phyloP scores from a whole-genome alignment of 345 rosid species.

The Pistacia vera region DNA sequence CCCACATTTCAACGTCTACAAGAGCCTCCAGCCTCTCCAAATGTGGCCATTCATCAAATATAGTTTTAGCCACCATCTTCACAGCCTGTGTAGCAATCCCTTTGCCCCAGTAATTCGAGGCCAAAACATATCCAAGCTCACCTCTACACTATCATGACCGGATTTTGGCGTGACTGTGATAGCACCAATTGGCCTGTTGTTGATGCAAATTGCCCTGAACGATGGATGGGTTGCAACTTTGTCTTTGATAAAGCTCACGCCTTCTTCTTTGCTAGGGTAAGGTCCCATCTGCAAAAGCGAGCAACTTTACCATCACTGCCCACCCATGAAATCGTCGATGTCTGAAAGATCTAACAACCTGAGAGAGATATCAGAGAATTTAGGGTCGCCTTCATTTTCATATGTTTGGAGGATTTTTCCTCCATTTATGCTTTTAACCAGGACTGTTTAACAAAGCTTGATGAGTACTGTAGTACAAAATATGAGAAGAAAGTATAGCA shows the following conservation, averaged over 20 bases:
- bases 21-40: constrained; percentile 69
- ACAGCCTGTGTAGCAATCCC: constrained; percentile 60
- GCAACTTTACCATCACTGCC: constrained; percentile 56
- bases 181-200: constrained; percentile 49
- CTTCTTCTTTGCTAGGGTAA: constrained; percentile 47
- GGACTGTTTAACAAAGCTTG: neutral
- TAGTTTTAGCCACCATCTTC: constrained; percentile 40
- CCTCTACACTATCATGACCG: constrained; percentile 47
- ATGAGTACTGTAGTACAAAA: neutral
- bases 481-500: neutral
- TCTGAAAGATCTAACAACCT: constrained; percentile 46
- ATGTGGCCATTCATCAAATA: constrained; percentile 52
- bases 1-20: constrained; percentile 53
- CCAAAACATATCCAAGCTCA: constrained; percentile 55
- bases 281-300: constrained; percentile 63
- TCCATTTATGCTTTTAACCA: constrained; percentile 20
- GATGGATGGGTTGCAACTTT: constrained; percentile 53
- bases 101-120: constrained; percentile 55
- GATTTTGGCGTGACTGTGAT: constrained; percentile 49
- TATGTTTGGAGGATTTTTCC: constrained; percentile 7
- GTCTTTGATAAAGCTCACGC: constrained; percentile 36
- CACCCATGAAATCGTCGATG: constrained; percentile 69
- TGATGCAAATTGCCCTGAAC: constrained; percentile 61
- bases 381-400: neutral
- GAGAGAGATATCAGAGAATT: constrained; percentile 34